phyloP scores from a whole-genome alignment of 352 stramenopile species.

The Thalassiosira livingstoniorum region DNA sequence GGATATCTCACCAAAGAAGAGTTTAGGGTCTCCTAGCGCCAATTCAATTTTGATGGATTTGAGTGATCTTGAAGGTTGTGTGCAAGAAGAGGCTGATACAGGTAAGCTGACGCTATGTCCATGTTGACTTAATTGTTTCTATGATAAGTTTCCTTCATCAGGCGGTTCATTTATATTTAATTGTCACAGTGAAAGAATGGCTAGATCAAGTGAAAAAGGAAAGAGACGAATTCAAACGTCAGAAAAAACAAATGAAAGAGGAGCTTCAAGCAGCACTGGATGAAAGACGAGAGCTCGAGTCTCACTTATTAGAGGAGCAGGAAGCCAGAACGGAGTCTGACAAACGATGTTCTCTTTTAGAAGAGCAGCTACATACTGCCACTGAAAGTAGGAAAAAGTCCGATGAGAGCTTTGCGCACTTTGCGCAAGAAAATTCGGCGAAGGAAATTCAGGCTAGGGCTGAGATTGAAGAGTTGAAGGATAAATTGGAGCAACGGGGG shows the following conservation, averaged over 20 bases:
- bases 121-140: not conserved
- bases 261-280: not conserved
- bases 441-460: not conserved
- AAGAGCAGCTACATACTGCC: not conserved
- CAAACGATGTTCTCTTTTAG: not conserved
- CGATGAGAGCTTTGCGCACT: not conserved
- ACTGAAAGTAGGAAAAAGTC: not conserved
- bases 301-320: not conserved
- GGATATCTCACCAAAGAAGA: not conserved
- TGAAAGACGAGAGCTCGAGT: not conserved
- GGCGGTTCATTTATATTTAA: not conserved
- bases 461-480: not conserved
- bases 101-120: slow-evolving; percentile 9
- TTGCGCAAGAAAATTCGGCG: not conserved
- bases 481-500: not conserved
- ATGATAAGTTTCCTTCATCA: not conserved
- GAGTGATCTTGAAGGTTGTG: slow-evolving; percentile 32
- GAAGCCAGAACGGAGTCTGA: no score
- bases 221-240: slow-evolving; percentile 17
- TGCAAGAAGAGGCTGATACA: slow-evolving; percentile 24
- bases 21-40: not conserved
- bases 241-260: not conserved
- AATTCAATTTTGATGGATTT: slow-evolving; percentile 26
- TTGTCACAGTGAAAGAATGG: slow-evolving; percentile 22
- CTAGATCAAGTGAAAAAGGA: slow-evolving; percentile 24